Evolutionary conservation across 768 basidiomycete species (phyloP), one percentile per base, ranked within the genome.

Genomic region (Naganishia antarctica): DNA sequence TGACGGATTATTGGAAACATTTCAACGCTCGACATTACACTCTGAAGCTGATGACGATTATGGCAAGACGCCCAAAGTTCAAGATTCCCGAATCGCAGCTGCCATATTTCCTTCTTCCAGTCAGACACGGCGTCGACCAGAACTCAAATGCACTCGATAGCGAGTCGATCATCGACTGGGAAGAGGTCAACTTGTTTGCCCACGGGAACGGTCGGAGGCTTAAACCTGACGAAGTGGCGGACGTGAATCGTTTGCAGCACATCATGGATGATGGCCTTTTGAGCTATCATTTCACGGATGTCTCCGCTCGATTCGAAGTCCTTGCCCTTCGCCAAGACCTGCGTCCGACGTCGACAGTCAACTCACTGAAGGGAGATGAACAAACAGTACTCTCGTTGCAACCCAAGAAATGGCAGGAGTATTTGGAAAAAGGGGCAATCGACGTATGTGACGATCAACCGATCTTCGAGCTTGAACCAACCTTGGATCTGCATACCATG

Each of bases 241-340:
- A 57, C 26, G n/a, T 37, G 25, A 57, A 37, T 57, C 53, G 53
- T 40, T 37, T 57, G 53, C 18, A 57, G 23, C 32, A 21, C 31
- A 32, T 57, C 34, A 34, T 57, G 34, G 34, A 57, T 57, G 53
- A 57, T 40, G 53, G 53, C 53, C 53, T 57, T 26, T 40, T 57
- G 21, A 25, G 53, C 37, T 57, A 57, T 57, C 25, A 57, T 57
- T 25, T 7, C 53, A 57, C 53, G 23, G 53, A 57, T 9, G n/a
- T 34, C 53, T 57, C 53, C 53, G 31, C 53, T 57, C 53, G 53
- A 57, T 57, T 57, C 53, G 32, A 57, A 37, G 37, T 57, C 12
- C 34, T 57, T 37, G 34, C 32, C 37, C 31, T 57, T 18, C 37
- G 34, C 40, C 37, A 21, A 25, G 53, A 40, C 13, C 34, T 57